A percentile compares a stretch with the other conserved stretches of the same genome.
These are phyloP conservation scores for Mollisia scopiformis DNA, from an alignment of 2,329 filamentous ascomycete species.

Conservation along the genomic window DNA sequence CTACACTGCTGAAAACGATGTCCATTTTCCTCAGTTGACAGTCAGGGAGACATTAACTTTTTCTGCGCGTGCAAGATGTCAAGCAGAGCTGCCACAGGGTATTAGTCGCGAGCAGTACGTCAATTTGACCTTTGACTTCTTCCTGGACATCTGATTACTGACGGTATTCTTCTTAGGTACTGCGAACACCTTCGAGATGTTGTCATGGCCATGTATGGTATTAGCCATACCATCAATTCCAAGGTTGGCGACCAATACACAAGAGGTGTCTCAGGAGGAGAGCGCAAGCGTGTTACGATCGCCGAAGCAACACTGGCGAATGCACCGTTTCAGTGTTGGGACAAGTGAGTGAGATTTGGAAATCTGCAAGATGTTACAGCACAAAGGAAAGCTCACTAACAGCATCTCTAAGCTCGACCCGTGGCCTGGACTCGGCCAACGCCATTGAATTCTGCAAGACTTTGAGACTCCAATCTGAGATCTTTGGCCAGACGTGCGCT, in stretches of 20 bases:
- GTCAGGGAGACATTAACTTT: conserved; percentile 76
- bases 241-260: conserved; percentile 77
- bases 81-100: too few relatives aligned
- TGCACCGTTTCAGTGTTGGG: conserved; percentile 71
- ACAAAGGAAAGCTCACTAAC: background rate
- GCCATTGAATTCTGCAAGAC: conserved; percentile 72
- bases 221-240: conserved; percentile 72
- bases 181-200: conserved; percentile 57
- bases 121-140: conserved; percentile 41
- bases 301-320: conserved; percentile 68
- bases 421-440: conserved; percentile 72
- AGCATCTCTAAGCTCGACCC: conserved; percentile 44
- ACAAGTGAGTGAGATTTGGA: conserved; percentile 50
- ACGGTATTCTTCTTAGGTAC: conserved; percentile 61
- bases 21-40: conserved; percentile 78
- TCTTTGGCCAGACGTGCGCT: conserved; percentile 60
- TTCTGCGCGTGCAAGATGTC: conserved; percentile 70
- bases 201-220: conserved; percentile 69
- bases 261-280: conserved; percentile 71
- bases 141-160: conserved; percentile 64
- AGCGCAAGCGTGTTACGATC: conserved; percentile 80
- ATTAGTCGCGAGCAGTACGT: conserved; percentile 40
- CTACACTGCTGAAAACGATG: conserved; percentile 77
- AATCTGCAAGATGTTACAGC: background rate
- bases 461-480: conserved; percentile 64